A percentile compares a stretch with the other conserved stretches of the same genome.
Conservation (phyloP, 2,329 filamentous ascomycete species). For the Fulvia fulva region DNA sequence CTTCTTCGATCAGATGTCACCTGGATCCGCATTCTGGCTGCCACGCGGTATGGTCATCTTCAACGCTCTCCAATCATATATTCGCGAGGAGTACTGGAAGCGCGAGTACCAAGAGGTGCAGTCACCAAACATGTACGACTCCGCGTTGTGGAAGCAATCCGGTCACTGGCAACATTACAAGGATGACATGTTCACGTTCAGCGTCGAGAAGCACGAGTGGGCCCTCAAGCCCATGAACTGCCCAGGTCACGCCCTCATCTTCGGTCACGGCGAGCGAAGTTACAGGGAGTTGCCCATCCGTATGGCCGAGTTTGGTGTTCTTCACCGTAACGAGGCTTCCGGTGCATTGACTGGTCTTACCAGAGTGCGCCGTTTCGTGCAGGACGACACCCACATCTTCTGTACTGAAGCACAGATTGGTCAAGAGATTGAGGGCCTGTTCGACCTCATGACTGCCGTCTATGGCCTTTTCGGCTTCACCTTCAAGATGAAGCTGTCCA, state of each 20-base stretch:
- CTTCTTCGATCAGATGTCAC: conserved; percentile 93
- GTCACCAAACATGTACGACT: conserved; percentile 94
- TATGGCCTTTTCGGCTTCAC: conserved; percentile 81
- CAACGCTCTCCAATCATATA: conserved; percentile 77
- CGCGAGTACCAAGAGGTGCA: conserved; percentile 93
- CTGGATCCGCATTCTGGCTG: conserved; percentile 74
- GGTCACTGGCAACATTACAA: conserved; percentile 93
- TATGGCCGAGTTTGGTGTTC: conserved; percentile 90
- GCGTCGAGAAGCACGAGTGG: conserved; percentile 77
- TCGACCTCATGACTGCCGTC: conserved; percentile 79
- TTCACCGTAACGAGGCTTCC: conserved; percentile 93
- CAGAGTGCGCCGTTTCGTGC: conserved; percentile 87
- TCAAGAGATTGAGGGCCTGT: conserved; percentile 73
- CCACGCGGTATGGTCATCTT: conserved; percentile 92
- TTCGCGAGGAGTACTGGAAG: conserved; percentile 85
- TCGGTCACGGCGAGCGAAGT: conserved; percentile 75
- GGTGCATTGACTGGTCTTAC: conserved; percentile 88
- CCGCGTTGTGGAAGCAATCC: conserved; percentile 86
- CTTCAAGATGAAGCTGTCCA: conserved; percentile 94
- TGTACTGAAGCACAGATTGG: conserved; percentile 76
- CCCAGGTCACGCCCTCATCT: conserved; percentile 87
- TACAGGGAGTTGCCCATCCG: conserved; percentile 88
- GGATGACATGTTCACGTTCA: conserved; percentile 92
- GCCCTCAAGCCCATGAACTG: conserved; percentile 98
- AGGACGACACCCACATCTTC: conserved; percentile 96